Evolutionary conservation across 441 rosid genomes (phyloP), one percentile per base, ranked within the genome.

Genomic region (Melastoma candidum): DNA sequence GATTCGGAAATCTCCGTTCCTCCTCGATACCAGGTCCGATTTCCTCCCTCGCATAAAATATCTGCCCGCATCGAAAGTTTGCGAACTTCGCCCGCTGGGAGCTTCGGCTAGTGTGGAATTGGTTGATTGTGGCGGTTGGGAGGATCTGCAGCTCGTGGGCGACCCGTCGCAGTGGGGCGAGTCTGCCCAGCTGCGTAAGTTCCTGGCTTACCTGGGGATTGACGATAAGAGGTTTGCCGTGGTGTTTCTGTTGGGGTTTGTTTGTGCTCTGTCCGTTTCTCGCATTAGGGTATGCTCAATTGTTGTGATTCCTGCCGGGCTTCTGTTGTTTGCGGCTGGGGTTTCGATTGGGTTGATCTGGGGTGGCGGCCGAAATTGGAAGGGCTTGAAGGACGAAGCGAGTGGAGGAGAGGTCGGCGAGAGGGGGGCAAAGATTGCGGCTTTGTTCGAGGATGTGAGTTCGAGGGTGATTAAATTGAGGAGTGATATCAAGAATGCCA

Each of bases 81-180:
- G 63, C 4, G 55, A 24, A 8, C 26, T 61, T 53, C 48, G 67
- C 39, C 11, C 54, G 32, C 13, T 61, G 53, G 53, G 44, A 47
- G 63, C 81, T 46, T 49, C 60, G 12, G 26, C 62, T 8, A 44
- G 56, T 2, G 39, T 63, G 11, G 59, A 53, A 12, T 56, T 73
- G 11, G 57, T 63, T 49, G 56, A 46, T 69, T 84, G 48, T 41
- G 77, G 82, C 17, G 93, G 93, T 3, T 84, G 93, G 93, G 82
- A 76, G 44, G 82, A 77, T 46, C 24, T 58, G 14, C 57, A 55
- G 26, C 69, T 56, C 48, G 65, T 39, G 36, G 71, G 64, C 36
- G 77, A 66, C 56, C 50, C 67, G 44, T 44, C 32, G 36, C 29
- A 51, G 61, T 67, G 72, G 3, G 83, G 71, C 56, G 82, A 74